These are phyloP conservation scores for grape (Vitis vinifera) DNA, from an alignment of 164 flowering plant genomes.

Conservation along the genomic window DNA sequence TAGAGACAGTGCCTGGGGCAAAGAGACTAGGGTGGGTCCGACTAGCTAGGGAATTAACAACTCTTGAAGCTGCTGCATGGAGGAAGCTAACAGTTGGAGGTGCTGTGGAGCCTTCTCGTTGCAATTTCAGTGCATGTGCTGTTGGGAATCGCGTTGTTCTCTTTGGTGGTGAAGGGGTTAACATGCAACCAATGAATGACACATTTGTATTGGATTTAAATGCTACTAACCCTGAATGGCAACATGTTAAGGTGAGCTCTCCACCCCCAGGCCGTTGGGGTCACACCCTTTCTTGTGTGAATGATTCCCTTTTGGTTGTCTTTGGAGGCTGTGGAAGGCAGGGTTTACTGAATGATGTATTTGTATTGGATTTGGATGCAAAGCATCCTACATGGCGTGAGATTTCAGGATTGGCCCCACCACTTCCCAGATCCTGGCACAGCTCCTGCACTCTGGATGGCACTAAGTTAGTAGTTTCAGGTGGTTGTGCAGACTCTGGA, in stretches of 20 bases:
- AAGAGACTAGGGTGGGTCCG: slow-evolving; percentile 84
- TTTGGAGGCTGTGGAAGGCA: slow-evolving; percentile 94
- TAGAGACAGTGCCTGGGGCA: slow-evolving; percentile 87
- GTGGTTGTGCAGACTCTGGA: slow-evolving; percentile 96
- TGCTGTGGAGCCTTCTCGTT: slow-evolving; percentile 85
- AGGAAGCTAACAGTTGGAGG: slow-evolving; percentile 89
- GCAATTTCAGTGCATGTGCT: slow-evolving; percentile 93
- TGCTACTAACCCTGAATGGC: slow-evolving; percentile 80
- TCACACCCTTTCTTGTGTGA: slow-evolving; percentile 84
- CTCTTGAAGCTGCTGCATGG: slow-evolving; percentile 95
- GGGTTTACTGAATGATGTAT: slow-evolving; percentile 88
- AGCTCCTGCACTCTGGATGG: slow-evolving; percentile 97
- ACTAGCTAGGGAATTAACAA: slow-evolving; percentile 84
- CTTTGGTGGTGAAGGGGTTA: slow-evolving; percentile 94
- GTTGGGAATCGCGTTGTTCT: slow-evolving; percentile 90
- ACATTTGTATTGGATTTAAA: slow-evolving; percentile 85
- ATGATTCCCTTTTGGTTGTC: slow-evolving; percentile 79
- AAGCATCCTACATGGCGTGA: slow-evolving; percentile 91
- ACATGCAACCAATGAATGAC: slow-evolving; percentile 98
- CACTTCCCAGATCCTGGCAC: slow-evolving; percentile 96
- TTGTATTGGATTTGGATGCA: slow-evolving; percentile 84
- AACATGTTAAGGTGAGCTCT: slow-evolving; percentile 79
- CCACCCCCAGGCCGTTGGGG: slow-evolving; percentile 99
- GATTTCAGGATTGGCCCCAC: slow-evolving; percentile 80
- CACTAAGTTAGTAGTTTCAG: slow-evolving; percentile 85